These are phyloP conservation scores for Mycena floridula DNA, from an alignment of 768 basidiomycete genomes.

Conservation along the genomic window DNA sequence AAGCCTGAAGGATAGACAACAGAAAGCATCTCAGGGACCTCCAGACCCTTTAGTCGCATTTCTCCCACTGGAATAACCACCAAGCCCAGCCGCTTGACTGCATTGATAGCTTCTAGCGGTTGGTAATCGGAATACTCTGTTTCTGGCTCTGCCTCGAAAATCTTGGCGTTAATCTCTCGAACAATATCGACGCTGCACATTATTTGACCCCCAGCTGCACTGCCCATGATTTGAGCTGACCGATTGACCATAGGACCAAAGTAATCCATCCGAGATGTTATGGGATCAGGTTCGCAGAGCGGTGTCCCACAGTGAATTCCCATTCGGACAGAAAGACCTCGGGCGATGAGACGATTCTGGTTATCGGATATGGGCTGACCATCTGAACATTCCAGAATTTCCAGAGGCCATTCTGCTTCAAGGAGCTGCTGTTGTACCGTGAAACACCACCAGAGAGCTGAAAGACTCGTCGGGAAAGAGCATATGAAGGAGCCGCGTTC, in stretches of 20 bases:
- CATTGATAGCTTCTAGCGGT: conserved; percentile 60
- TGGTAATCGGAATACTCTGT: conserved; percentile 54
- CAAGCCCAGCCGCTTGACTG: conserved; percentile 66
- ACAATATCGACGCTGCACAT: conserved; percentile 87
- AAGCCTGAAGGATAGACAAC: conserved; percentile 42
- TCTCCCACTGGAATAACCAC: conserved; percentile 77
- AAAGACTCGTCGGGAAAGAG: no score
- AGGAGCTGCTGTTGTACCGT: conserved; percentile 81
- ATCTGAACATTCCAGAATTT: no score
- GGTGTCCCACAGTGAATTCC: conserved; percentile 93
- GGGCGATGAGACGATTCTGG: no score
- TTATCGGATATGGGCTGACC: conserved; percentile 90
- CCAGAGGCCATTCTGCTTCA: conserved; percentile 81
- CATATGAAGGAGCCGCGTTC: conserved; percentile 97
- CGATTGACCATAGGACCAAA: conserved; percentile 96
- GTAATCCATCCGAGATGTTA: no score
- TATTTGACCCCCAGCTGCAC: conserved; percentile 89
- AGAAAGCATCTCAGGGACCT: conserved; percentile 85
- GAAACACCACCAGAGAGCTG: conserved; percentile 88
- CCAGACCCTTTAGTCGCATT: conserved; percentile 89
- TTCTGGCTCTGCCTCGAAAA: conserved; percentile 47
- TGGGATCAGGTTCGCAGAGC: conserved; percentile 84
- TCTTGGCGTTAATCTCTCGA: conserved; percentile 66
- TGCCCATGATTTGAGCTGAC: conserved; percentile 75
- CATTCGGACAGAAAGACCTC: no score